Evolutionary conservation across 2,329 filamentous ascomycete genomes (phyloP), one percentile per base, ranked within the genome.

Genomic region (Elsinoe arachidis): DNA sequence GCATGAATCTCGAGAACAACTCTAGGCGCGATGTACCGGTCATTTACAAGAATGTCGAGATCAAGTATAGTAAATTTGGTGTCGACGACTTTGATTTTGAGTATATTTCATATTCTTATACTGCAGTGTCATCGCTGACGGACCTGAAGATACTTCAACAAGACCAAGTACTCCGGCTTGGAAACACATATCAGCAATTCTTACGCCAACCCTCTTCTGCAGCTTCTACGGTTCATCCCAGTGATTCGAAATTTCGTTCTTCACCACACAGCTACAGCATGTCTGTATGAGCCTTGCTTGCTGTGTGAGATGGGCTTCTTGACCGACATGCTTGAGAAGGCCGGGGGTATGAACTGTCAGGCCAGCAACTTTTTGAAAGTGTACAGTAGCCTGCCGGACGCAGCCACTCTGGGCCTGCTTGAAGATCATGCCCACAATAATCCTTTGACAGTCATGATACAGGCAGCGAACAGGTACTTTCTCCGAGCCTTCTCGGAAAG

Each of bases 41-140:
- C 7, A 89, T 93, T 76, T 99, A 99, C 70, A 85, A 88, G 62
- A 91, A 90, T 65, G 88, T 96, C 10, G 92, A 97, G 70, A 99
- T 99, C 74, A 96, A 96, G 70, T 99, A 97, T 76, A 96, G 92
- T 78, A 95, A 90, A 69, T 99, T 96, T 71, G 93, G 93, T 17
- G 90, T 99, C n/a, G 92, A 97, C 66, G 95, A 99, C 71, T 99
- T 99, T 70, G 93, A 99, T 71, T 99, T 99, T 73, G 87, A 87
- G 84, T 89, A 74, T 66, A 83, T 72, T 12, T 2, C 14, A 5
- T 35, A 15, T 26, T 10, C 33, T 15, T 11, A 21, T 33, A 19
- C 2, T 21, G 17, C 3, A 11, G 12, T 46, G 30, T 3, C 6
- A 47, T 30, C 26, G 53, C 58, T 67, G 43, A 64, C 61, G 63